Evolutionary conservation across 2,329 filamentous ascomycete species (phyloP).

Genomic region (Aspergillus cejpii): DNA sequence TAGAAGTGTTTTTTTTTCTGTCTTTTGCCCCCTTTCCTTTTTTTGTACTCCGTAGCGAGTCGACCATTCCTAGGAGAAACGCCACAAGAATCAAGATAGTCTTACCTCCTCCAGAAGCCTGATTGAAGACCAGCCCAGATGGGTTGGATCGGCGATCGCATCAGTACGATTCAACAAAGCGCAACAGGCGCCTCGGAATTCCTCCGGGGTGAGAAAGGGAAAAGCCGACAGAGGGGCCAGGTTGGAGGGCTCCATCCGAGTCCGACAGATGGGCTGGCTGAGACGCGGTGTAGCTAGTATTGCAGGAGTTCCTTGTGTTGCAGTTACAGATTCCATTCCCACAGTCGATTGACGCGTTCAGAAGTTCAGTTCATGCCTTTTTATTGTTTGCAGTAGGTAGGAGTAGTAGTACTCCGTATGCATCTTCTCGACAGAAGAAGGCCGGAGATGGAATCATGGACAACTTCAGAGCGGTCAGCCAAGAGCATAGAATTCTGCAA

Average conservation of each 20-base stretch:
- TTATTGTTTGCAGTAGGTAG: background rate
- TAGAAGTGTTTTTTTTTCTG: background rate
- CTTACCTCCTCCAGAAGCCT: slow-evolving; percentile 28
- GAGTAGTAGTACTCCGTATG: too few species aligned
- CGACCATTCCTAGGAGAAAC: slow-evolving; percentile 1
- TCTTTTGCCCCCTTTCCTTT: too few species aligned
- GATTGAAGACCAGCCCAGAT: slow-evolving; percentile 41
- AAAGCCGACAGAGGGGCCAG: slow-evolving; percentile 38
- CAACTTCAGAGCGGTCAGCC: background rate
- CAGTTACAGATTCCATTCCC: slow-evolving; percentile 3
- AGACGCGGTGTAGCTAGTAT: slow-evolving; percentile 14
- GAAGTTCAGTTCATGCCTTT: background rate
- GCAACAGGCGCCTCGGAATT: slow-evolving; percentile 62
- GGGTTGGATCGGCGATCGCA: slow-evolving; percentile 50
- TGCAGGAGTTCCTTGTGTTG: slow-evolving; percentile 10
- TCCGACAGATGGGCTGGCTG: slow-evolving; percentile 8
- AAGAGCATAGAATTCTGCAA: too few species aligned
- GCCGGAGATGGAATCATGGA: too few species aligned
- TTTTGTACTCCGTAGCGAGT: too few species aligned
- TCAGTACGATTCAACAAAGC: slow-evolving; percentile 48
- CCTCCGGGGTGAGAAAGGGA: slow-evolving; percentile 54
- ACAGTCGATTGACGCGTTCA: background rate
- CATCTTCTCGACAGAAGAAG: too few species aligned
- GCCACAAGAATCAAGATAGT: slow-evolving; percentile 7
- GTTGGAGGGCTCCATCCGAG: slow-evolving; percentile 8